Evolutionary conservation across 257 asterid genomes (phyloP).

Genomic region (Orobanche coerulescens): DNA sequence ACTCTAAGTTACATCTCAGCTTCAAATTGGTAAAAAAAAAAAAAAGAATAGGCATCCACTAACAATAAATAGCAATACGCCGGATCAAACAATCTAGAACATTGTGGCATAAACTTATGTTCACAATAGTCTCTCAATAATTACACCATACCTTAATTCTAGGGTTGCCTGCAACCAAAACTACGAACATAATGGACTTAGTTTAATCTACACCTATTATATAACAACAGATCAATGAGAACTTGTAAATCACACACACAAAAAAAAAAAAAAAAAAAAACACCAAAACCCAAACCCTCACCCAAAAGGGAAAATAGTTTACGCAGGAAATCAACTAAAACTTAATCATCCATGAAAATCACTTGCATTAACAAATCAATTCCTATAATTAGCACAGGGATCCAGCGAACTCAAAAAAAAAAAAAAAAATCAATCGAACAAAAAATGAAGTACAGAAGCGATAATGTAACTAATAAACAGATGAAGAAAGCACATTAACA

Average conservation of each 20-base stretch:
- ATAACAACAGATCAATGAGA: constrained; percentile 15
- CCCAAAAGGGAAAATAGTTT: background rate
- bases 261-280: no score
- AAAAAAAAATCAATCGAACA: background rate
- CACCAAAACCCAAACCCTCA: constrained; percentile 9
- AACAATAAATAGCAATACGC: background rate
- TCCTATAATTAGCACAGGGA: constrained; percentile 2
- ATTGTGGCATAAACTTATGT: background rate
- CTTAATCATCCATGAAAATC: constrained; percentile 11
- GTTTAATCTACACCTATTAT: background rate
- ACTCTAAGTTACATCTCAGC: background rate
- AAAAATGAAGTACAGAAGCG: background rate
- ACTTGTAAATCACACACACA: constrained; percentile 22
- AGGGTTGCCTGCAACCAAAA: constrained; percentile 12
- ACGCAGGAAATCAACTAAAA: constrained; percentile 9
- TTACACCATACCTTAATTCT: constrained; percentile 13
- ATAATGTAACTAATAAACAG: background rate
- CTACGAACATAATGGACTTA: background rate
- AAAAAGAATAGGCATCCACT: background rate
- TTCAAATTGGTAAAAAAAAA: background rate
- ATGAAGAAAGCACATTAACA: background rate
- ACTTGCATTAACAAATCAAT: background rate
- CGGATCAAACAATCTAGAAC: constrained; percentile 13
- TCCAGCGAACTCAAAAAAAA: constrained; percentile 1
- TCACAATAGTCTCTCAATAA: background rate